Evolutionary conservation across 768 basidiomycete species (phyloP).

Genomic region (Phlegmacium glaucopus): DNA sequence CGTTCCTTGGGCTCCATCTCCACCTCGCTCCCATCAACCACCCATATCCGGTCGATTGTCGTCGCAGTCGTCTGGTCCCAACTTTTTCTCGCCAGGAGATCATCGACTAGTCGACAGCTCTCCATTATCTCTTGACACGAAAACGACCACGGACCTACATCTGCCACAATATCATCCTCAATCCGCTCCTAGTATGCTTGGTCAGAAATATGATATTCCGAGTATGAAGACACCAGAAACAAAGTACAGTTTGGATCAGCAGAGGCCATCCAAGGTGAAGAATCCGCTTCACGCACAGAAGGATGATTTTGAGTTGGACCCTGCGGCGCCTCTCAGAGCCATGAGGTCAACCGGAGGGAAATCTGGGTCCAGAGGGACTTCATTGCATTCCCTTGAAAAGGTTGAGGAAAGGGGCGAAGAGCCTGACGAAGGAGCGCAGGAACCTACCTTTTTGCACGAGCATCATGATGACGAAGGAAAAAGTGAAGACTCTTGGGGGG

Average conservation of each 20-base stretch:
- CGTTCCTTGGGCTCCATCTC: slow-evolving; percentile 51
- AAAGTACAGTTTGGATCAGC: slow-evolving; percentile 32
- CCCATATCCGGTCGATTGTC: slow-evolving; percentile 12
- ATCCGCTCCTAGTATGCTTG: slow-evolving; percentile 55
- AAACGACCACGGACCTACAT: background rate
- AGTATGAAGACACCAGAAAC: slow-evolving; percentile 20
- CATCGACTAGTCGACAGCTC: slow-evolving; percentile 40
- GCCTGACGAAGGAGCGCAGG: slow-evolving; percentile 18
- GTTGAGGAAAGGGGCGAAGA: slow-evolving; percentile 20
- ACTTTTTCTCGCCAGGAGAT: slow-evolving; percentile 36
- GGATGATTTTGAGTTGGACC: slow-evolving; percentile 36
- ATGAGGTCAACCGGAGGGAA: slow-evolving; percentile 11
- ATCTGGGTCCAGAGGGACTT: slow-evolving; percentile 1
- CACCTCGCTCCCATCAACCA: slow-evolving; percentile 29
- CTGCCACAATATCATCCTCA: slow-evolving; percentile 11
- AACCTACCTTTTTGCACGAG: slow-evolving; percentile 14
- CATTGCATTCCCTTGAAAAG: slow-evolving; percentile 8
- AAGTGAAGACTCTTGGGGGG: slow-evolving; percentile 56
- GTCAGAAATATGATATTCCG: slow-evolving; percentile 31
- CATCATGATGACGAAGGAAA: slow-evolving; percentile 7
- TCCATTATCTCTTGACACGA: slow-evolving; percentile 28
- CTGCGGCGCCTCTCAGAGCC: slow-evolving; percentile 36
- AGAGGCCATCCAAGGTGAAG: background rate
- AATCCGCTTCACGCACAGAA: background rate
- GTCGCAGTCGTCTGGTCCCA: background rate